A percentile compares a stretch with the other conserved stretches of the same genome.
Evolutionary conservation across 129 eudicot species (phyloP).

Genomic region (Centrapalus pauciflorus): DNA sequence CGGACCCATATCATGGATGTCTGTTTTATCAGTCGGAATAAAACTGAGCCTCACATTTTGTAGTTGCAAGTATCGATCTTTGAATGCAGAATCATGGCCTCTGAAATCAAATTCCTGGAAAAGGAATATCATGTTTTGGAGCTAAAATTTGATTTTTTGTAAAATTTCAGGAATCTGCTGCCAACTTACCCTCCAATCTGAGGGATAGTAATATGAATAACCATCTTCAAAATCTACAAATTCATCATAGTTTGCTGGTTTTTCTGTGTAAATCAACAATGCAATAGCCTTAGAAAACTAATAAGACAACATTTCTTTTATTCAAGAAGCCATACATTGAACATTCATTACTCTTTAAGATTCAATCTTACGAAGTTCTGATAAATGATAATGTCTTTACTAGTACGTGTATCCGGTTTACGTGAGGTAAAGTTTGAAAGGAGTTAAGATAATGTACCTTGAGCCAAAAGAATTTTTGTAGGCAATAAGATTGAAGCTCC

Average conservation of each 20-base stretch:
- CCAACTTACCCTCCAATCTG: conserved; percentile 81
- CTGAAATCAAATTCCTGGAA: conserved; percentile 69
- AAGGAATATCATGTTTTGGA: neutral
- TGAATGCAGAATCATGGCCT: conserved; percentile 96
- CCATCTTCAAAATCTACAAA: conserved; percentile 80
- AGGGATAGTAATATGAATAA: conserved; percentile 76
- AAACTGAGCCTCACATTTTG: conserved; percentile 93
- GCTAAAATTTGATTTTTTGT: neutral
- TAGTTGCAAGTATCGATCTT: conserved; percentile 71
- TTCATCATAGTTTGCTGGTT: conserved; percentile 53
- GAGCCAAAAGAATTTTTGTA: conserved; percentile 48
- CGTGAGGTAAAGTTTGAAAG: neutral
- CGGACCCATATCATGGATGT: conserved; percentile 80
- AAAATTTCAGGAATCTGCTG: neutral
- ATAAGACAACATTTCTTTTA: neutral
- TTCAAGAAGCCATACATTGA: too few relatives aligned
- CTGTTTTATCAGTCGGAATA: conserved; percentile 75
- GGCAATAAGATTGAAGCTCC: conserved; percentile 63
- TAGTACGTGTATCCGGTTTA: neutral
- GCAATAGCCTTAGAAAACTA: neutral
- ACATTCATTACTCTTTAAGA: too few relatives aligned
- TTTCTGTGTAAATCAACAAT: conserved; percentile 41
- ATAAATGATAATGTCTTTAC: too few relatives aligned
- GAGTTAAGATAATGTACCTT: conserved; percentile 40
- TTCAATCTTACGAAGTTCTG: too few relatives aligned